These are phyloP conservation scores for Diplotaxis tenuifolia DNA, from an alignment of 345 rosid genomes.

Conservation along the genomic window DNA sequence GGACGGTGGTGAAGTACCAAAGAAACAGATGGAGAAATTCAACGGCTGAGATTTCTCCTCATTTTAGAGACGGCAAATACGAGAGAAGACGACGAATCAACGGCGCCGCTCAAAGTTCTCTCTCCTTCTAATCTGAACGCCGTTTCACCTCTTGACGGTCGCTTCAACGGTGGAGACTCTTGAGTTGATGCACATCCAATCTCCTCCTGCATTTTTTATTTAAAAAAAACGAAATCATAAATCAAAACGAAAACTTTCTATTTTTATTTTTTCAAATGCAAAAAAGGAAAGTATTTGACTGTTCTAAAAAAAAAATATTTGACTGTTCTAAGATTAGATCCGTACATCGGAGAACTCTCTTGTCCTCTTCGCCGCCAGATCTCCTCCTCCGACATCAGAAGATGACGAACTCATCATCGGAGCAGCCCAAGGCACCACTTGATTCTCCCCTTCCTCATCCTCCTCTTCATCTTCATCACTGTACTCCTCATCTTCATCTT, in stretches of 20 bases:
- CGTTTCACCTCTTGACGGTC: conserved; percentile 11
- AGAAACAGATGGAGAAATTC: neutral
- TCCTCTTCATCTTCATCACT: conserved; percentile 35
- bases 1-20: conserved; percentile 2
- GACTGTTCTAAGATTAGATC: neutral
- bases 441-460: conserved; percentile 54
- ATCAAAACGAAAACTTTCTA: neutral
- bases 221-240: neutral
- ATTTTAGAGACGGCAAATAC: conserved; percentile 33
- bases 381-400: conserved; percentile 32
- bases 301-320: neutral
- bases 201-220: conserved; percentile 47
- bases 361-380: conserved; percentile 42
- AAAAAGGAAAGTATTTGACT: neutral
- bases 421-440: conserved; percentile 48
- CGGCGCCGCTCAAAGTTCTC: conserved; percentile 25
- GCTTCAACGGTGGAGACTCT: conserved; percentile 36
- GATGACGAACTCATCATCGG: conserved; percentile 46
- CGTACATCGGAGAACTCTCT: conserved; percentile 62
- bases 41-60: conserved; percentile 45
- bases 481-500: conserved; percentile 27
- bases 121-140: conserved; percentile 42
- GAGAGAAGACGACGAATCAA: conserved; percentile 36
- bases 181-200: conserved; percentile 50
- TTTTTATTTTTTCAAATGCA: neutral